phyloP scores from a whole-genome alignment of 345 rosid species.

The Gossypium rotundifolium region DNA sequence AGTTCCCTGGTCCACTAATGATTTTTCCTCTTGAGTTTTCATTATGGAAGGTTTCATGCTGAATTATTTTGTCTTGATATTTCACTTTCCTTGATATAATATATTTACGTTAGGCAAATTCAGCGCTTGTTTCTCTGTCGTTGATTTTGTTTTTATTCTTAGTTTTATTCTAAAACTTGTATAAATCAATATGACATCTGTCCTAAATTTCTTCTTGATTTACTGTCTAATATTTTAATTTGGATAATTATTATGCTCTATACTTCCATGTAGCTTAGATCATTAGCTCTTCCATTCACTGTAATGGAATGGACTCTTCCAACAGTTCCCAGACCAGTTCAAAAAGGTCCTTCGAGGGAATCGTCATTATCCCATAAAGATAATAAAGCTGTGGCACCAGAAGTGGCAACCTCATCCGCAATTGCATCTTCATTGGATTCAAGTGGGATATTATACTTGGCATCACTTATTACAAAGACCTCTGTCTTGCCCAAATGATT shows the following conservation, averaged over 20 bases:
- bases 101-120: background rate
- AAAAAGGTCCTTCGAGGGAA: slow-evolving; percentile 50
- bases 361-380: slow-evolving; percentile 32
- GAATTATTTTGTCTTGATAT: background rate
- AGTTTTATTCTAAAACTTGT: slow-evolving; percentile 1
- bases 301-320: slow-evolving; percentile 11
- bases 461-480: slow-evolving; percentile 4
- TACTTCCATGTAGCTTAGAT: slow-evolving; percentile 90
- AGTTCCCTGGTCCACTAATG: background rate
- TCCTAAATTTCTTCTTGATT: background rate
- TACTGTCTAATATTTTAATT: slow-evolving; percentile 6
- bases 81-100: background rate
- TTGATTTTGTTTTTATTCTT: slow-evolving; percentile 7
- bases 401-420: slow-evolving; percentile 43
- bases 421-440: slow-evolving; percentile 53
- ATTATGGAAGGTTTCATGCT: background rate
- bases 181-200: background rate
- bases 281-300: slow-evolving; percentile 67
- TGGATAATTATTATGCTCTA: slow-evolving; percentile 39
- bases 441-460: slow-evolving; percentile 43
- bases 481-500: background rate
- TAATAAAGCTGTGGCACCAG: slow-evolving; percentile 29
- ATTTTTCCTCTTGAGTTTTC: background rate
- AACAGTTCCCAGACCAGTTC: slow-evolving; percentile 57
- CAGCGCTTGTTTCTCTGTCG: background rate